Evolutionary conservation across 495 filamentous ascomycete species (phyloP), one percentile per base, ranked within the genome.

Genomic region (Aspergillus haitiensis): DNA sequence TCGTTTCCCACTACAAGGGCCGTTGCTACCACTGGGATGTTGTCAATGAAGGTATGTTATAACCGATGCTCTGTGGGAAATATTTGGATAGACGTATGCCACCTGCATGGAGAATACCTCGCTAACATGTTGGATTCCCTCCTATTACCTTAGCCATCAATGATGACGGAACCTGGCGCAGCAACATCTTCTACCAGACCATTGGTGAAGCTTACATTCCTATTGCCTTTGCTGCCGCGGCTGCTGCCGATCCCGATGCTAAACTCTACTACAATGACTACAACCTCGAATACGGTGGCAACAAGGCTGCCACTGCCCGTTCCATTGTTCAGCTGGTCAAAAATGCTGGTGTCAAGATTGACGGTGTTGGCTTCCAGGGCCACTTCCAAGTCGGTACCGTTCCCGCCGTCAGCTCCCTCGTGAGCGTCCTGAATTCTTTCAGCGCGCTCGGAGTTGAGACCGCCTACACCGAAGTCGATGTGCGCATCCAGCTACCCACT

Each of bases 221-320:
- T 11, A 77, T 81, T 52, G 78, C 78, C 3, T 81, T 75, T 34
- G 72, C 63, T 6, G 66, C 79, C 1, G 84, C 82, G 32, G 72
- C 70, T 5, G 73, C 75, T 32, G 81, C 78, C 59, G 76, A 83
- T 62, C 75, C 75, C 5, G 61, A 62, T 49, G 72, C 71, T 16
- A 82, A 81, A 67, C 78, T 84, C 36, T 90, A 88, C 76, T 86
- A 88, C 75, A 90, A 90, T 72, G 74, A 80, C 61, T 90, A 88
- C 74, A 87, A 84, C 72, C 82, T 86, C 64, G 86, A 88, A 67
- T 75, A 66, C 5, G 72, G 76, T 6, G 75, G 80, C 6, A 61
- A 72, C 47, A 82, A 86, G 66, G 69, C 76, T 36, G 74, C 72
- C 0, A 80, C 66, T 6, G 77, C 75, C 5, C 70, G 72, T 10